Evolutionary conservation across 163 green algal species (phyloP).

Genomic region (Chloroidium sp.): DNA sequence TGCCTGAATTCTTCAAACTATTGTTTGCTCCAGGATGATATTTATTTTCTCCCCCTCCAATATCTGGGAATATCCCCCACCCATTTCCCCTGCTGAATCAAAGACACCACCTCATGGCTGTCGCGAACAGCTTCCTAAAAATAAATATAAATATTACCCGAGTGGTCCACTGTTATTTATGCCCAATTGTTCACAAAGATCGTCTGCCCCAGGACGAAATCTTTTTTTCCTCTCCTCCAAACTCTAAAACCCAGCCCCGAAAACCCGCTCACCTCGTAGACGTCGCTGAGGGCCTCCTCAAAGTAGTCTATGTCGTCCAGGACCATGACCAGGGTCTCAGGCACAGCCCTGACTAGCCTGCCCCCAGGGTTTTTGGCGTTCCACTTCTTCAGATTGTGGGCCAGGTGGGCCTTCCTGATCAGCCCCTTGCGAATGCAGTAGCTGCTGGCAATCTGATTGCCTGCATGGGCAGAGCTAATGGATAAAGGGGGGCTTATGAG

Average conservation of each 20-base stretch:
- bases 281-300: slow-evolving; percentile 36
- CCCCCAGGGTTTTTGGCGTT: slow-evolving; percentile 25
- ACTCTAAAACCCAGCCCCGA: not conserved
- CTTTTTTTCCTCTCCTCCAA: not conserved
- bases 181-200: no score
- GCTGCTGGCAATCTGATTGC: slow-evolving; percentile 14
- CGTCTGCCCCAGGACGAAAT: no score
- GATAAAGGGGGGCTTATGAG: not conserved
- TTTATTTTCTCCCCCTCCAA: no score
- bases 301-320: slow-evolving; percentile 41
- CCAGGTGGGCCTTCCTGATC: slow-evolving; percentile 40
- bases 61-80: no score
- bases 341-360: slow-evolving; percentile 16
- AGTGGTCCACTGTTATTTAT: no score
- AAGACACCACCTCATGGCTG: no score
- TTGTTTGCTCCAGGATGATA: no score
- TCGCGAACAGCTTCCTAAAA: no score
- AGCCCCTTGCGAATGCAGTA: slow-evolving; percentile 47
- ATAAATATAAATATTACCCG: no score
- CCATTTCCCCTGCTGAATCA: no score
- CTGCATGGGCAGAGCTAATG: slow-evolving; percentile 2
- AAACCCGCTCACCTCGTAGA: slow-evolving; percentile 21
- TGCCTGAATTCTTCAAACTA: no score
- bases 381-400: slow-evolving; percentile 41
- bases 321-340: slow-evolving; percentile 32